Evolutionary conservation across 208 protist species (phyloP), one percentile per base, ranked within the genome.

Genomic region (Porcisia hertigi): DNA sequence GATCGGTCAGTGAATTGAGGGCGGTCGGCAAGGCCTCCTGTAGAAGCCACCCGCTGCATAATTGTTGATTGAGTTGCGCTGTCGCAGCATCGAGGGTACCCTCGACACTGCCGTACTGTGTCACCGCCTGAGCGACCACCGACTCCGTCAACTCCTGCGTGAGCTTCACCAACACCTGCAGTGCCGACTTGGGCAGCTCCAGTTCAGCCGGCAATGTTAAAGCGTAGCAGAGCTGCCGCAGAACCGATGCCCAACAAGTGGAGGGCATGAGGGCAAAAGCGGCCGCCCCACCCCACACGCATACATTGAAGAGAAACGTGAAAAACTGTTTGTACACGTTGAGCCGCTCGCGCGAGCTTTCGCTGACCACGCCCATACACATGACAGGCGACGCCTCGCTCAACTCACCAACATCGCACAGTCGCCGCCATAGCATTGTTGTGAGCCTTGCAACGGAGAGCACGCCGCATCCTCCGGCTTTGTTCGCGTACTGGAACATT

Each of bases 241-340:
- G 69, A 8, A 92, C 75, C 4, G 73, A 77, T 0, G 58, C 43
- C 62, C 85, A 77, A 43, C 80, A 82, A 9, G 52, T 41, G 9
- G 69, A 20, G 23, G 87, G 86, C 72, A 92, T 77, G 69, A 85
- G 66, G 18, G 86, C 69, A 3, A 96, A 62, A 4, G 86, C 79
- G 0, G 71, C 60, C 16, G 79, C 84, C 67, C 92, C 92, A 36
- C 83, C 84, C 71, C 83, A 88, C 14, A 85, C 83, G 20, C 83
- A 79, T 49, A 87, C 79, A 49, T 71, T 83, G 45, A 92, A 87
- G 3, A 96, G 43, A 57, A 87, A 84, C 7, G 76, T 73, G 73
- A 94, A 93, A 70, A 92, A 86, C 67, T 92, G 85, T 53, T 82
- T 76, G 80, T 93, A 94, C 59, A 94, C 86, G 30, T 90, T 89